phyloP scores from a whole-genome alignment of 2,329 filamentous ascomycete genomes.

The Colletotrichum filicis region DNA sequence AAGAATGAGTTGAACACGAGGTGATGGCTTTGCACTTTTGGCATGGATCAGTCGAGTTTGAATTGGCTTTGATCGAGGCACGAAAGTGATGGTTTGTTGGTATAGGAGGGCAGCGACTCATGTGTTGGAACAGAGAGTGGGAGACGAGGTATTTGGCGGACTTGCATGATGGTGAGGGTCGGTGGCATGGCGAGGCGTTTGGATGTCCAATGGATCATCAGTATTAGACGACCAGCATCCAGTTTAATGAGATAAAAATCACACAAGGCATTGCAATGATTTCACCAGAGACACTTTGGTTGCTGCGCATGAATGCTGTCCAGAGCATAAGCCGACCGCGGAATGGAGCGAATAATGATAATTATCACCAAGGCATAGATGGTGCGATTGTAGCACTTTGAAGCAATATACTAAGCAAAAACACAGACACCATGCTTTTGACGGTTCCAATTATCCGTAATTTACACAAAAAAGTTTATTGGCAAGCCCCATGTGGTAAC shows the following conservation, averaged over 20 bases:
- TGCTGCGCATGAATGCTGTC: not conserved
- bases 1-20: not conserved
- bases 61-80: not conserved
- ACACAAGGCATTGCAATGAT: not conserved
- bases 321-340: not conserved
- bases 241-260: not conserved
- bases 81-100: not conserved
- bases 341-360: not conserved
- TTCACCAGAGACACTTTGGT: not conserved
- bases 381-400: not conserved
- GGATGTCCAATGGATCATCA: not conserved
- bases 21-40: not conserved
- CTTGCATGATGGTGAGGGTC: not conserved
- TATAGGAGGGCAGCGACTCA: not conserved
- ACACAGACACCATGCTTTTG: not conserved
- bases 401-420: not conserved
- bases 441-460: not conserved
- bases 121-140: not conserved
- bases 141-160: not conserved
- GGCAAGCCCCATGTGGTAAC: not conserved
- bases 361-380: not conserved
- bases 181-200: slow-evolving; percentile 24
- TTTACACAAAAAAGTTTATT: not conserved
- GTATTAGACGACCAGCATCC: not conserved
- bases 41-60: not conserved